Percentiles rank a stretch among this genome's conserved stretches.
Evolutionary conservation across 192 early-diverging fungal species (phyloP).

Genomic region (Podochytrium sp.): DNA sequence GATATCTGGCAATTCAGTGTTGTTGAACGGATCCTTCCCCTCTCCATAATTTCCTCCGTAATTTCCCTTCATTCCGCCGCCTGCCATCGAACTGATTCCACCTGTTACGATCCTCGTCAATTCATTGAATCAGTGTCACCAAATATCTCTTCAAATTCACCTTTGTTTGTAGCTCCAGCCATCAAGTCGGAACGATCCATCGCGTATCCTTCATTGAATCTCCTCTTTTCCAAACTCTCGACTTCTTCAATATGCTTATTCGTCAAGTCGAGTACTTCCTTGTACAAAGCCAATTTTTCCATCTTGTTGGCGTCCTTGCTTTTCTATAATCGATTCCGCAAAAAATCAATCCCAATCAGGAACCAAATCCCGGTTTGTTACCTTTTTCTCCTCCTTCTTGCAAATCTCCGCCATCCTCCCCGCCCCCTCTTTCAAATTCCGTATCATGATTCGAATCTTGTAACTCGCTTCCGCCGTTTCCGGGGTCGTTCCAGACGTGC

Average conservation of each 20-base stretch:
- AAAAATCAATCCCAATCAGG: neutral
- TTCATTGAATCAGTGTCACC: neutral
- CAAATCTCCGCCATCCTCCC: slow-evolving; percentile 48
- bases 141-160: neutral
- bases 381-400: slow-evolving; percentile 61
- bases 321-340: too few species aligned
- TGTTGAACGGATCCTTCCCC: slow-evolving; percentile 48
- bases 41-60: slow-evolving; percentile 37
- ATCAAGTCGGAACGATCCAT: slow-evolving; percentile 53
- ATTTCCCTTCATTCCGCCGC: slow-evolving; percentile 12
- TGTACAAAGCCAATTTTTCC: slow-evolving; percentile 45
- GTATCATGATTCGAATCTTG: slow-evolving; percentile 57
- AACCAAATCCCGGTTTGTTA: too few species aligned
- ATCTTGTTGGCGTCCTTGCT: slow-evolving; percentile 44
- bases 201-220: slow-evolving; percentile 50
- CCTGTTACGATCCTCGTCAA: too few species aligned
- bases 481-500: slow-evolving; percentile 51
- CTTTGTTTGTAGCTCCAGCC: slow-evolving; percentile 37
- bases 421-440: slow-evolving; percentile 49
- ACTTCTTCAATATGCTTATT: slow-evolving; percentile 62
- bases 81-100: slow-evolving; percentile 33
- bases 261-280: slow-evolving; percentile 57
- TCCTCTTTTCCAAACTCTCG: slow-evolving; percentile 61
- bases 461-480: slow-evolving; percentile 66
- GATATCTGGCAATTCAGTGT: slow-evolving; percentile 62